Conservation (phyloP, 140 eudicot genomes). For the Flaveria floridana region DNA sequence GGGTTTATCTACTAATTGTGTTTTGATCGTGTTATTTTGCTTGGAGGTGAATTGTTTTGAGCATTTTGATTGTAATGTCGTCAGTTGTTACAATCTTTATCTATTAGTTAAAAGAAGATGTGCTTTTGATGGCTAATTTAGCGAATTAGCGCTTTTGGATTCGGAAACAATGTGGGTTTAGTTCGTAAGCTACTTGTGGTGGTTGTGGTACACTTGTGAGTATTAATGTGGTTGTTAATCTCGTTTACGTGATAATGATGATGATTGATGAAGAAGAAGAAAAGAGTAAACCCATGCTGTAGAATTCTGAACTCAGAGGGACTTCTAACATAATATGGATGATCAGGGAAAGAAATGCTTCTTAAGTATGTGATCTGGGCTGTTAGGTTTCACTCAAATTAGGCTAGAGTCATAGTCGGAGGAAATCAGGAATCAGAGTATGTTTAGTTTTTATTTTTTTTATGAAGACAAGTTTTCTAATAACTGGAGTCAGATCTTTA, state of each 20-base stretch:
- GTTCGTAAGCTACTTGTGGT: not conserved
- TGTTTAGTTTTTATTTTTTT: not conserved
- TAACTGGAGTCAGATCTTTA: not conserved
- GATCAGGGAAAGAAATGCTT: constrained; percentile 3
- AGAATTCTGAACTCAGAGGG: no score
- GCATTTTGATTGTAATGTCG: constrained; percentile 4
- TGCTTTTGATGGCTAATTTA: constrained; percentile 18
- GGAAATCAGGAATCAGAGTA: not conserved
- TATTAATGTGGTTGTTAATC: not conserved
- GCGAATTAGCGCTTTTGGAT: not conserved
- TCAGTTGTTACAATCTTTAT: not conserved
- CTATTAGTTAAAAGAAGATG: constrained; percentile 2
- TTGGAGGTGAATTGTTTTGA: not conserved
- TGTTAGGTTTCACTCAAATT: not conserved
- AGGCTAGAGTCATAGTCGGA: not conserved
- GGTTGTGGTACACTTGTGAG: not conserved
- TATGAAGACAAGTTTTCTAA: not conserved
- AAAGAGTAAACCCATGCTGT: not conserved
- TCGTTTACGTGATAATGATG: not conserved
- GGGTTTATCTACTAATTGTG: constrained; percentile 5
- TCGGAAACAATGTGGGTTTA: not conserved
- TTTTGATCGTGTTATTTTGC: not conserved
- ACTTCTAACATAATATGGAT: no score
- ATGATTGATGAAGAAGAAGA: not conserved
- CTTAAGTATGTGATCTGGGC: not conserved